Percentiles rank a stretch among this genome's conserved stretches.
phyloP scores from a whole-genome alignment of 225 moss, liverwort and hornwort genomes.

The Pseudoscleropodium purum region DNA sequence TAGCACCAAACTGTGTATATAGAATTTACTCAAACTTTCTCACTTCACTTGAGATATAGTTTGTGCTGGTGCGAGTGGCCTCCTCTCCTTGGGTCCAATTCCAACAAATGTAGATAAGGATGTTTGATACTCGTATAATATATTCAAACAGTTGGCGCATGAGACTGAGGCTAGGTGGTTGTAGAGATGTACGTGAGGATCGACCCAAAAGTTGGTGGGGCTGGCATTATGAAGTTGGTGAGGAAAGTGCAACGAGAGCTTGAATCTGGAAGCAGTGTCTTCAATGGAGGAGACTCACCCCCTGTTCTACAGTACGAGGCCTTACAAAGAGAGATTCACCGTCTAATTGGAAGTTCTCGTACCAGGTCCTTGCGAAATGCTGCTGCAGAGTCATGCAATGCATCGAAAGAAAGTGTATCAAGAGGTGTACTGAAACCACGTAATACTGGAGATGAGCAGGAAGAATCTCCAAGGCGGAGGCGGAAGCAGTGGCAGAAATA shows the following conservation, averaged over 20 bases:
- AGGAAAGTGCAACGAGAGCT: slow-evolving; percentile 58
- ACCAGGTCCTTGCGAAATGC: neutral
- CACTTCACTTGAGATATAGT: neutral
- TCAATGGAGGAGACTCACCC: slow-evolving; percentile 7
- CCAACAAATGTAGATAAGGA: neutral
- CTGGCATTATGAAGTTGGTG: slow-evolving; percentile 52
- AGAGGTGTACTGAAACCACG: neutral
- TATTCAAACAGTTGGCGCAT: neutral
- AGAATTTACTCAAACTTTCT: neutral
- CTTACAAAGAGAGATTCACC: slow-evolving; percentile 41
- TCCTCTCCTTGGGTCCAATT: neutral
- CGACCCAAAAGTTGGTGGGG: slow-evolving; percentile 39
- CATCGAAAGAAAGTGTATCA: neutral
- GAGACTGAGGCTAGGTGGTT: neutral
- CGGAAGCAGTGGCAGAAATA: slow-evolving; percentile 33
- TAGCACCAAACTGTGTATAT: neutral
- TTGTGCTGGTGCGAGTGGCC: neutral
- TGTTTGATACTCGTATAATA: neutral
- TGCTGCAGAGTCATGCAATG: slow-evolving; percentile 12
- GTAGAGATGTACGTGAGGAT: slow-evolving; percentile 57
- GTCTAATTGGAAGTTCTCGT: slow-evolving; percentile 9
- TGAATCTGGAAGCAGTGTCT: slow-evolving; percentile 26
- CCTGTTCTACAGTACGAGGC: slow-evolving; percentile 28
- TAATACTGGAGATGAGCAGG: neutral
- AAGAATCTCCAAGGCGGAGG: slow-evolving; percentile 16